These are phyloP conservation scores for Picea abies DNA, from an alignment of 83 land plant genomes.

Conservation along the genomic window DNA sequence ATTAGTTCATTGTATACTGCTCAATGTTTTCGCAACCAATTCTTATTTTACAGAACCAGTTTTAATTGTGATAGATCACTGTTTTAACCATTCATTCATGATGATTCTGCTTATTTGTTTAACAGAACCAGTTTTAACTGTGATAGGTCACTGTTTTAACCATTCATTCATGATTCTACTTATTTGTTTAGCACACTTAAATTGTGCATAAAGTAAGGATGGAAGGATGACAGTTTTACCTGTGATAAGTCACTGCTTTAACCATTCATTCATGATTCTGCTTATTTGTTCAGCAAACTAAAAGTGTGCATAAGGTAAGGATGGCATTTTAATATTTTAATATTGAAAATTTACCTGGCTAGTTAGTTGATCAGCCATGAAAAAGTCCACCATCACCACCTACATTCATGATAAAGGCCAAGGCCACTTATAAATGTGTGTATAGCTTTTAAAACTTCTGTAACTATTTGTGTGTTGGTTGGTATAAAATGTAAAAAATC, in stretches of 20 bases:
- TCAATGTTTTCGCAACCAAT: too few species aligned
- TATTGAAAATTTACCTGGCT: constrained; percentile 59
- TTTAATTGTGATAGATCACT: neutral
- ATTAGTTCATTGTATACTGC: too few species aligned
- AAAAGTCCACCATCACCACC: constrained; percentile 87
- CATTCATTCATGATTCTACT: too few species aligned
- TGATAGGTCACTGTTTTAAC: neutral
- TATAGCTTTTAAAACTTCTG: neutral
- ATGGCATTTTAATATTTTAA: neutral
- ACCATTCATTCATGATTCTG: neutral
- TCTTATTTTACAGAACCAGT: too few species aligned
- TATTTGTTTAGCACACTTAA: neutral
- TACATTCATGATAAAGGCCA: constrained; percentile 9
- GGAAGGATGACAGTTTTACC: too few species aligned
- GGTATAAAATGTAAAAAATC: neutral
- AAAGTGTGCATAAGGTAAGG: neutral
- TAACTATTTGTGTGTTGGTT: too few species aligned
- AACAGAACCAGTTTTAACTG: too few species aligned
- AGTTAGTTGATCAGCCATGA: constrained; percentile 89
- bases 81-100: neutral
- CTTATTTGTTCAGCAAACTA: neutral
- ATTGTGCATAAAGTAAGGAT: neutral
- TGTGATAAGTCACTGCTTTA: neutral
- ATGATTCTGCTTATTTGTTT: neutral
- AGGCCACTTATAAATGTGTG: neutral